These are phyloP conservation scores for Dictyostelium capitatum DNA, from an alignment of 78 protist species.

Conservation along the genomic window DNA sequence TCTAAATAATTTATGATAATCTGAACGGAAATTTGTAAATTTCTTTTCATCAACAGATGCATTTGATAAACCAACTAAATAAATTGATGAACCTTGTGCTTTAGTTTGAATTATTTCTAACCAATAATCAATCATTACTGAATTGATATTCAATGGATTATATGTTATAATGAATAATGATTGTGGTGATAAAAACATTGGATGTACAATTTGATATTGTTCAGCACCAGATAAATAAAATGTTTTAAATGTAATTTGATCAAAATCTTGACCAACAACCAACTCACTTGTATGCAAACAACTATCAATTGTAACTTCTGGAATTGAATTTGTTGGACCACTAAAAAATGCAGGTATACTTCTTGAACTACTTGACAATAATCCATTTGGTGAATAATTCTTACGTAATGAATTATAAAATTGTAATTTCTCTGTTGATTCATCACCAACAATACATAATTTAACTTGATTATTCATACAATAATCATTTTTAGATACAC, in stretches of 20 bases:
- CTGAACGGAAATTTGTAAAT: neutral
- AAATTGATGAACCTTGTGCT: conserved; percentile 38
- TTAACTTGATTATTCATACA: conserved; percentile 74
- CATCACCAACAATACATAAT: conserved; percentile 73
- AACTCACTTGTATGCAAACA: neutral
- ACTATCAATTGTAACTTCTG: neutral
- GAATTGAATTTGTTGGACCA: neutral
- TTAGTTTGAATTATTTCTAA: conserved; percentile 62
- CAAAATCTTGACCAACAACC: neutral
- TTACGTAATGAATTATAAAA: conserved; percentile 28
- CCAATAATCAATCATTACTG: conserved; percentile 44
- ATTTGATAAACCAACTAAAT: conserved; percentile 22
- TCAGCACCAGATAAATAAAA: conserved; percentile 49
- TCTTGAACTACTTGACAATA: neutral
- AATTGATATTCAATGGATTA: conserved; percentile 14
- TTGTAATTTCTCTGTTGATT: conserved; percentile 23
- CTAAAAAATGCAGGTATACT: neutral
- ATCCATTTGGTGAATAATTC: neutral
- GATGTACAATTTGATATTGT: conserved; percentile 25
- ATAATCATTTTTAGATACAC: conserved; percentile 16
- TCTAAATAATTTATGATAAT: conserved; percentile 3
- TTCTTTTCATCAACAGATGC: conserved; percentile 41
- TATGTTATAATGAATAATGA: conserved; percentile 52
- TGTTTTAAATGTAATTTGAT: conserved; percentile 30
- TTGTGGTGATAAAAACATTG: conserved; percentile 62